A percentile compares a stretch with the other conserved stretches of the same genome.
Evolutionary conservation across 2,329 filamentous ascomycete genomes (phyloP).

Genomic region (Didymella pomorum): DNA sequence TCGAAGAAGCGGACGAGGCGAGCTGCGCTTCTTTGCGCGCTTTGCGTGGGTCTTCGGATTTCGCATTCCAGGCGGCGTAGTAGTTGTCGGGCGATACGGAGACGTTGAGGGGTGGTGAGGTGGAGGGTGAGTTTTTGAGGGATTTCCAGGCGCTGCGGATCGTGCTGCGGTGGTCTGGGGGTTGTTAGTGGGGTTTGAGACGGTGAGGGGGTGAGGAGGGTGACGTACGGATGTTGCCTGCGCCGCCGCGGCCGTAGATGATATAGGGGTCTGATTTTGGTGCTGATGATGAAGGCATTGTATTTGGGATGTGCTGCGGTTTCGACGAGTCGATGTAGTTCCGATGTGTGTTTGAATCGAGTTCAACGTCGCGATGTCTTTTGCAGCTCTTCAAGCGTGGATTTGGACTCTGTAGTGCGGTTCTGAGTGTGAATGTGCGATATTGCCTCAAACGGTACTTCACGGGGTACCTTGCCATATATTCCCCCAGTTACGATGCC

Average conservation of each 20-base stretch:
- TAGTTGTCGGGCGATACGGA: constrained; percentile 15
- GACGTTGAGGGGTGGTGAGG: constrained; percentile 13
- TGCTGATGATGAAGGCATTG: constrained; percentile 15
- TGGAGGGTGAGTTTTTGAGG: constrained; percentile 16
- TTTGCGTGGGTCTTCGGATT: constrained; percentile 18
- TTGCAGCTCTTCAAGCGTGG: too few species aligned
- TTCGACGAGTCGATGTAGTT: neutral
- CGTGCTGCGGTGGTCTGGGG: constrained; percentile 17
- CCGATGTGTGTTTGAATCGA: too few species aligned
- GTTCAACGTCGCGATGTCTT: too few species aligned
- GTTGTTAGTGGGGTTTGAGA: neutral
- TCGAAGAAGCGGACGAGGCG: neutral
- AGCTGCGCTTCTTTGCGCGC: neutral
- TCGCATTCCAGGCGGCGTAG: constrained; percentile 20
- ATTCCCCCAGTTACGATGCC: constrained; percentile 9
- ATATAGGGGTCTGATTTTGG: constrained; percentile 22
- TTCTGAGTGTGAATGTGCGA: constrained; percentile 1
- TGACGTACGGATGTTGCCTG: constrained; percentile 20
- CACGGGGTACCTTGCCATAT: constrained; percentile 17
- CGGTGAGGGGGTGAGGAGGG: neutral
- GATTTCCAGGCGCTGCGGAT: constrained; percentile 21
- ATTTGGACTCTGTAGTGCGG: neutral
- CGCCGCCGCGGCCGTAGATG: constrained; percentile 22
- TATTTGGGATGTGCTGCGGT: neutral
- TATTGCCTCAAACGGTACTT: constrained; percentile 13